phyloP scores from a whole-genome alignment of 768 basidiomycete species.

The Leccinum variicolor region DNA sequence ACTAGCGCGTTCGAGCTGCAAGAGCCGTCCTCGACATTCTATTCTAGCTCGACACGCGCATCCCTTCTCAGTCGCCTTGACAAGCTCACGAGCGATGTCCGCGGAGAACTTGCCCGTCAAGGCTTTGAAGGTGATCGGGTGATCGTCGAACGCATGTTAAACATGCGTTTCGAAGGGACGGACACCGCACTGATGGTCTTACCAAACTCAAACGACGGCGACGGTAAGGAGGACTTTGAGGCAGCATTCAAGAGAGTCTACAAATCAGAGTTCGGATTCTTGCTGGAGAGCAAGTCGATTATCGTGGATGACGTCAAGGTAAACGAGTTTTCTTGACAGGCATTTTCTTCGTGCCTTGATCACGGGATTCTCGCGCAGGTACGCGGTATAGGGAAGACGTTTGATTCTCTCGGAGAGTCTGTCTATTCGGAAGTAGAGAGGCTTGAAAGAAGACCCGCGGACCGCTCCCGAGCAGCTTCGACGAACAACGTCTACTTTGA shows the following conservation, averaged over 20 bases:
- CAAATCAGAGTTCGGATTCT: slow-evolving; percentile 87
- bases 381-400: slow-evolving; percentile 88
- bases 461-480: slow-evolving; percentile 44
- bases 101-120: slow-evolving; percentile 65
- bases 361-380: slow-evolving; percentile 42
- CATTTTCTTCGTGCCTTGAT: neutral
- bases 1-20: slow-evolving; percentile 81
- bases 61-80: slow-evolving; percentile 65
- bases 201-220: slow-evolving; percentile 44
- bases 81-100: slow-evolving; percentile 60
- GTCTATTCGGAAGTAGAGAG: slow-evolving; percentile 71
- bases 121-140: slow-evolving; percentile 79
- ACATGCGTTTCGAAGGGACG: slow-evolving; percentile 92
- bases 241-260: slow-evolving; percentile 77
- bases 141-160: slow-evolving; percentile 75
- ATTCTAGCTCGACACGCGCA: slow-evolving; percentile 53
- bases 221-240: slow-evolving; percentile 70
- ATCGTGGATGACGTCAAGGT: slow-evolving; percentile 93
- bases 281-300: slow-evolving; percentile 78
- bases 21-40: slow-evolving; percentile 85
- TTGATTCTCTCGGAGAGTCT: slow-evolving; percentile 73
- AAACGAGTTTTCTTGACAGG: neutral
- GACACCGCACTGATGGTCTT: slow-evolving; percentile 92
- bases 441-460: slow-evolving; percentile 41
- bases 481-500: slow-evolving; percentile 80